Conservation (phyloP, 345 rosid genomes). For the rapeseed (Brassica napus) region Da-Ae NC_063445.1:1829001-1829500, state of each 20-base stretch:
- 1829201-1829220: conserved; percentile 74
- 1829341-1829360: conserved; percentile 85
- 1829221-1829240: conserved; percentile 56
- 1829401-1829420: conserved; percentile 95
- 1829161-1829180: conserved; percentile 39
- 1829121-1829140: conserved; percentile 41
- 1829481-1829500: conserved; percentile 45
- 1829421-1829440: conserved; percentile 89
- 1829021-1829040: conserved; percentile 50
- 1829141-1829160: conserved; percentile 5
- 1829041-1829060: conserved; percentile 58
- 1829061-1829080: conserved; percentile 49
- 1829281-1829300: conserved; percentile 57
- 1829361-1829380: conserved; percentile 97
- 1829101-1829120: conserved; percentile 43
- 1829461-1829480: conserved; percentile 79
- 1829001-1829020: conserved; percentile 42
- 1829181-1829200: conserved; percentile 68
- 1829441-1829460: conserved; percentile 97
- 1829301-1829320: conserved; percentile 85
- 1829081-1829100: conserved; percentile 46
- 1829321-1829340: conserved; percentile 77
- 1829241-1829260: conserved; percentile 70
- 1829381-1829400: conserved; percentile 99
- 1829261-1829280: conserved; percentile 78